Conservation (phyloP, 176 grass and related monocot genomes). For the Zea luxurians region DNA sequence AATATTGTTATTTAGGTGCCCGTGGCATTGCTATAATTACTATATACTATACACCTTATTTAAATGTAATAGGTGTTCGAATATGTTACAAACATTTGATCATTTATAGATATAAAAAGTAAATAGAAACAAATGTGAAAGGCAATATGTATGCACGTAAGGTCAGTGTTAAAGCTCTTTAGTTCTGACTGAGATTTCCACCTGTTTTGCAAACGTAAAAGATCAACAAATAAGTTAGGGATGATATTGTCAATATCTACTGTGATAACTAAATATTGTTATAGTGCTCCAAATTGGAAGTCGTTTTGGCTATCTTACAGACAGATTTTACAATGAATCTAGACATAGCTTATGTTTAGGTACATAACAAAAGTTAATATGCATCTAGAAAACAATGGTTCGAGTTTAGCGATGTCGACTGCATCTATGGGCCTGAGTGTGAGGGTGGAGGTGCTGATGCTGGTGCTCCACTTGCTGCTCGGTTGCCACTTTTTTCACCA, state of each 20-base stretch:
- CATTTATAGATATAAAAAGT: too few species aligned
- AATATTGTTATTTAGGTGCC: too few species aligned
- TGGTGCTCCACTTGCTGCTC: conserved; percentile 46
- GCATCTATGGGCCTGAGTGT: conserved; percentile 28
- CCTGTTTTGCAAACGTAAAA: conserved; percentile 50
- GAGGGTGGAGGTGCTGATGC: neutral
- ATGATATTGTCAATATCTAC: neutral
- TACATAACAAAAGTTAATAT: neutral
- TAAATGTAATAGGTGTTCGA: too few species aligned
- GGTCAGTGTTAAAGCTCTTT: conserved; percentile 73
- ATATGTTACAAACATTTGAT: too few species aligned
- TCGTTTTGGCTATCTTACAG: neutral
- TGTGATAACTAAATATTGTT: neutral
- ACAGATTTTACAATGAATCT: neutral
- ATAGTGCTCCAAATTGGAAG: neutral
- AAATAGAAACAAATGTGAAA: neutral
- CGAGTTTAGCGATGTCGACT: conserved; percentile 21
- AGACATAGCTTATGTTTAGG: neutral
- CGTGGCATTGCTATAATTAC: too few species aligned
- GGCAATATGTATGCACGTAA: conserved; percentile 83
- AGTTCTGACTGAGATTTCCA: conserved; percentile 92
- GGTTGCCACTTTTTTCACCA: conserved; percentile 53
- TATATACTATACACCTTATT: too few species aligned
- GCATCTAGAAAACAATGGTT: too few species aligned
- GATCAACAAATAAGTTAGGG: conserved; percentile 23